Conservation (phyloP, 2,329 filamentous ascomycete species). For the Elsinoe arachidis region DNA sequence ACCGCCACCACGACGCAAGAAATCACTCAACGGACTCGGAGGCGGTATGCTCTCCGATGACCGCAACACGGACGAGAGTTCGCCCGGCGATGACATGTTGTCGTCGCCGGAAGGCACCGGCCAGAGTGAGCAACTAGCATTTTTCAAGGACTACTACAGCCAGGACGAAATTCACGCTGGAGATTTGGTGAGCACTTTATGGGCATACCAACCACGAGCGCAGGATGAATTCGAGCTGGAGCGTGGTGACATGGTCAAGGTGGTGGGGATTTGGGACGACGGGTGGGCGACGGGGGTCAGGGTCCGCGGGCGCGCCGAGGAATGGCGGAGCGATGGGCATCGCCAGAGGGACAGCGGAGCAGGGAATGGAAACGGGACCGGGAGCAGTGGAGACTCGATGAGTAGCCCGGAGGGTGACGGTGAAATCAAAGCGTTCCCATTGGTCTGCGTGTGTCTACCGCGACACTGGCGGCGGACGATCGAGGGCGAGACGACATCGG, state of each 20-base stretch:
- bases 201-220: constrained; percentile 93
- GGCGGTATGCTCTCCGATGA: constrained; percentile 42
- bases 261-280: constrained; percentile 98
- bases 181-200: constrained; percentile 82
- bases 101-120: constrained; percentile 85
- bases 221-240: constrained; percentile 89
- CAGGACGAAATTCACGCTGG: constrained; percentile 90
- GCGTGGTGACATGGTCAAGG: constrained; percentile 94
- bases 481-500: constrained; percentile 60
- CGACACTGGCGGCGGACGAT: constrained; percentile 97
- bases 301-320: constrained; percentile 72
- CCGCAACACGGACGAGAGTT: constrained; percentile 54
- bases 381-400: constrained; percentile 21
- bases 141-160: constrained; percentile 98
- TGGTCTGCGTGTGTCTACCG: constrained; percentile 91
- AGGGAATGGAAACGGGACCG: constrained; percentile 31
- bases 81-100: constrained; percentile 63
- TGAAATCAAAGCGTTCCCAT: constrained; percentile 94
- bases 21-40: constrained; percentile 68
- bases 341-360: constrained; percentile 87
- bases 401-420: constrained; percentile 35
- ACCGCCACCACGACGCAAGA: constrained; percentile 59
- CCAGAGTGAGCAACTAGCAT: constrained; percentile 88
- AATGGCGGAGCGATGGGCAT: constrained; percentile 63
- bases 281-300: constrained; percentile 94